Evolutionary conservation across 169 alveolate genomes (phyloP).

Genomic region (Eimeria brunetti): DNA sequence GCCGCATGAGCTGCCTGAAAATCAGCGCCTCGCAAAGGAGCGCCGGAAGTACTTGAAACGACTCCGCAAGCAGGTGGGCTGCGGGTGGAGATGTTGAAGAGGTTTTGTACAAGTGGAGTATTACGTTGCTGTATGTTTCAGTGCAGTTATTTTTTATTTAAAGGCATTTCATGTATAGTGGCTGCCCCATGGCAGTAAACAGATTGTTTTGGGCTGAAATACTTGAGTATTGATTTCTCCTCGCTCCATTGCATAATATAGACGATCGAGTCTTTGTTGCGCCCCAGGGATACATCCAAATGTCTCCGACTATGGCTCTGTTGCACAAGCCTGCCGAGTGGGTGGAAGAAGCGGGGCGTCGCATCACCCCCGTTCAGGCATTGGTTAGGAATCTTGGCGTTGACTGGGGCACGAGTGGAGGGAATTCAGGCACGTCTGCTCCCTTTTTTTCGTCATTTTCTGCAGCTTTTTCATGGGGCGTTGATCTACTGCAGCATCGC

Average conservation of each 20-base stretch:
- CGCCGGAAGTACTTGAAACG: slow-evolving; percentile 73
- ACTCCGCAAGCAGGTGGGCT: slow-evolving; percentile 69
- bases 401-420: slow-evolving; percentile 24
- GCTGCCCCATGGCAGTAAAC: neutral
- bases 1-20: slow-evolving; percentile 83
- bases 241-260: neutral
- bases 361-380: slow-evolving; percentile 67
- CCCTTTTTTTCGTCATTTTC: neutral
- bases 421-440: neutral
- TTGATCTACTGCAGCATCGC: neutral
- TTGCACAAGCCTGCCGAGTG: slow-evolving; percentile 76
- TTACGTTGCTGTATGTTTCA: neutral
- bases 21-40: slow-evolving; percentile 70
- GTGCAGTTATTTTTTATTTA: neutral
- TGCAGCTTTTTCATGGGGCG: neutral
- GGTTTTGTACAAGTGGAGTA: neutral
- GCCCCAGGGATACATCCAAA: slow-evolving; percentile 44
- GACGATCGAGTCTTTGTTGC: neutral
- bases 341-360: slow-evolving; percentile 76
- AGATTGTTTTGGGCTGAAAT: neutral
- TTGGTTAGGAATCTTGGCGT: slow-evolving; percentile 53
- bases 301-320: slow-evolving; percentile 74
- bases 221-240: neutral
- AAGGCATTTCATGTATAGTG: neutral
- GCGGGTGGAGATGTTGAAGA: neutral